These are phyloP conservation scores for Globisporangium perplexum DNA, from an alignment of 352 stramenopile genomes.

Conservation along the genomic window DNA sequence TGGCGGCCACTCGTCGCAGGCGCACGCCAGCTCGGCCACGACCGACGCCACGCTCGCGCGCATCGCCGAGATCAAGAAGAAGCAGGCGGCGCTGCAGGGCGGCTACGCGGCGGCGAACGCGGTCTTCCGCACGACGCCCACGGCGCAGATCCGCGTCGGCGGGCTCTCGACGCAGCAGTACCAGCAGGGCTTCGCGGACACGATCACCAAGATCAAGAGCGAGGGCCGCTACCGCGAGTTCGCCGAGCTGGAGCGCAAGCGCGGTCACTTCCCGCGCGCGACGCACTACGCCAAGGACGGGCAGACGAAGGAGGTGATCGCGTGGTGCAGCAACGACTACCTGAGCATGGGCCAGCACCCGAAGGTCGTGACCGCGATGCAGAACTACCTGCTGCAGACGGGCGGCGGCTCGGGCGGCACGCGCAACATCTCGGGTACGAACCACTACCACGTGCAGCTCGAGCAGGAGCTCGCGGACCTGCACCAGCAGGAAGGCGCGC, in stretches of 20 bases:
- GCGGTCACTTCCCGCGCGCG: slow-evolving; percentile 74
- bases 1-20: slow-evolving; percentile 47
- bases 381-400: slow-evolving; percentile 74
- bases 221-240: slow-evolving; percentile 88
- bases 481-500: slow-evolving; percentile 78
- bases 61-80: slow-evolving; percentile 64
- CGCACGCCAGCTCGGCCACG: slow-evolving; percentile 43
- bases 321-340: slow-evolving; percentile 91
- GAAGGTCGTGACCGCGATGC: slow-evolving; percentile 80
- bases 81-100: slow-evolving; percentile 31
- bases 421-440: slow-evolving; percentile 89
- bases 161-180: slow-evolving; percentile 59
- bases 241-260: slow-evolving; percentile 82
- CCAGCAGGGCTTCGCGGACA: slow-evolving; percentile 64
- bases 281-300: slow-evolving; percentile 68
- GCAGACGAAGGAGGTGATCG: slow-evolving; percentile 78
- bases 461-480: slow-evolving; percentile 82
- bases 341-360: slow-evolving; percentile 89
- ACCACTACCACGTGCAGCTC: slow-evolving; percentile 88
- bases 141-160: slow-evolving; percentile 51
- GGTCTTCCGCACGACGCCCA: slow-evolving; percentile 48
- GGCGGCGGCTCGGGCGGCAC: slow-evolving; percentile 82
- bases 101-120: slow-evolving; percentile 41
- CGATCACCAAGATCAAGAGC: slow-evolving; percentile 77
- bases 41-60: slow-evolving; percentile 67